Conservation (phyloP, 2,329 filamentous ascomycete species). For the Parascedosporium putredinis region DNA sequence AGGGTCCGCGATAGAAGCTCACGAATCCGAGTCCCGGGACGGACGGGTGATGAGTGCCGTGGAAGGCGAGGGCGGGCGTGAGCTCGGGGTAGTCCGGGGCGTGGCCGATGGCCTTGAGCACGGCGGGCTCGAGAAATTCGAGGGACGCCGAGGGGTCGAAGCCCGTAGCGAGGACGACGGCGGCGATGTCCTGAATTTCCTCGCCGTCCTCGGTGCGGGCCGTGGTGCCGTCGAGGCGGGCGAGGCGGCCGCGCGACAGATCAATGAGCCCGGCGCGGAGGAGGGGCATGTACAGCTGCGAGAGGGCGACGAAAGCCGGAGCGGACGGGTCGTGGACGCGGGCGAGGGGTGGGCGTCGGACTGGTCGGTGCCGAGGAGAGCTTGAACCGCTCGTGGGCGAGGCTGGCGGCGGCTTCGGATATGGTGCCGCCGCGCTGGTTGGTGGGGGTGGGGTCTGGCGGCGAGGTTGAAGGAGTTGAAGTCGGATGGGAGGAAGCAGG, state of each 20-base stretch:
- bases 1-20: conserved; percentile 74
- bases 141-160: conserved; percentile 57
- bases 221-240: conserved; percentile 23
- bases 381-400: conserved; percentile 41
- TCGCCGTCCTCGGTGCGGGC: conserved; percentile 19
- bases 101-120: conserved; percentile 48
- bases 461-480: conserved; percentile 60
- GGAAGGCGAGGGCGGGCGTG: conserved; percentile 58
- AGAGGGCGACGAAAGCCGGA: conserved; percentile 57
- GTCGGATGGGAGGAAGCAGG: conserved; percentile 65
- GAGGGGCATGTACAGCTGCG: conserved; percentile 63
- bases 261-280: conserved; percentile 54
- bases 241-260: conserved; percentile 35
- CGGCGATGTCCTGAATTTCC: conserved; percentile 48
- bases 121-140: conserved; percentile 47
- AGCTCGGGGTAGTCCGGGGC: conserved; percentile 42
- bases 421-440: conserved; percentile 55
- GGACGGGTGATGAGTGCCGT: conserved; percentile 50
- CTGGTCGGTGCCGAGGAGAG: conserved; percentile 43
- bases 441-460: conserved; percentile 42
- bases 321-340: background rate
- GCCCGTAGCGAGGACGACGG: conserved; percentile 65
- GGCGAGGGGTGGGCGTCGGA: conserved; percentile 30
- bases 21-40: conserved; percentile 64
- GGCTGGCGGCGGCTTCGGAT: conserved; percentile 42